A percentile compares a stretch with the other conserved stretches of the same genome.
These are phyloP conservation scores for Leccinum variicolor DNA, from an alignment of 768 basidiomycete species.

Conservation along the genomic window DNA sequence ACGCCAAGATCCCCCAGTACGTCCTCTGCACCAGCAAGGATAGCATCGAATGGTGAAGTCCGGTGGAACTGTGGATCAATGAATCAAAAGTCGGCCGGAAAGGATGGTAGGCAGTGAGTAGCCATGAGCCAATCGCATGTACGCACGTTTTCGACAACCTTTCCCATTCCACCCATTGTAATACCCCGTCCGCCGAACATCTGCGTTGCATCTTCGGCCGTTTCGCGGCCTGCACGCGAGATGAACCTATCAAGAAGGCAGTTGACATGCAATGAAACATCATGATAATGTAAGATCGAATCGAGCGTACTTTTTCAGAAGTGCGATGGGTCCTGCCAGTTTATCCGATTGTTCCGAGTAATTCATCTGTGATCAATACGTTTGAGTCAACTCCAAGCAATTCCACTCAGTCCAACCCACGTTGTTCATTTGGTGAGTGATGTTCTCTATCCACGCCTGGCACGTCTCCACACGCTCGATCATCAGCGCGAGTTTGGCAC, in stretches of 20 bases:
- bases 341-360: constrained; percentile 82
- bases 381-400: neutral
- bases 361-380: constrained; percentile 56
- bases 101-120: neutral
- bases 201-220: constrained; percentile 69
- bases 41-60: constrained; percentile 80
- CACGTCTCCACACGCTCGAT: constrained; percentile 83
- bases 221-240: constrained; percentile 50
- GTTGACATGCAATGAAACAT: constrained; percentile 1
- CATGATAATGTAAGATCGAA: neutral
- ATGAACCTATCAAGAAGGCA: constrained; percentile 48
- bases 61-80: constrained; percentile 59
- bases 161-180: constrained; percentile 86
- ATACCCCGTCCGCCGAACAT: constrained; percentile 89
- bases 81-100: neutral
- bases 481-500: constrained; percentile 85
- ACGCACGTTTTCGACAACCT: constrained; percentile 74
- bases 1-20: constrained; percentile 73
- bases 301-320: constrained; percentile 75
- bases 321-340: constrained; percentile 84
- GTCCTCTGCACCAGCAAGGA: constrained; percentile 78
- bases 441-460: constrained; percentile 86
- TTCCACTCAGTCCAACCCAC: constrained; percentile 35
- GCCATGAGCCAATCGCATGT: neutral
- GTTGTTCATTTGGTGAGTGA: constrained; percentile 92